Conservation (phyloP, 2,329 filamentous ascomycete species). For the Apiospora pterosperma region DNA sequence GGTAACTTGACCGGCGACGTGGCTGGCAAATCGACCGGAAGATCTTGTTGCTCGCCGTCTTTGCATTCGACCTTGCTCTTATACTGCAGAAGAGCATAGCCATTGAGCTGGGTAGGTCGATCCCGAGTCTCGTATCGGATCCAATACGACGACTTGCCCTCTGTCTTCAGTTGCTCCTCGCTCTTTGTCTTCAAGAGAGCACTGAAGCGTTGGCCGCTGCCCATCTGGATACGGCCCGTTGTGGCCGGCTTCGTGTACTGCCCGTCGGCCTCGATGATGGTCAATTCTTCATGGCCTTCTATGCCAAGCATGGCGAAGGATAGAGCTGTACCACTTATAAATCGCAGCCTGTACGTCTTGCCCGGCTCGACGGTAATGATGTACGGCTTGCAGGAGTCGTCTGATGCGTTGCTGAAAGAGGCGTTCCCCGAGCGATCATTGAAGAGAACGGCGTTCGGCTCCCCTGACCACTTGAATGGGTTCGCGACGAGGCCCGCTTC, state of each 20-base stretch:
- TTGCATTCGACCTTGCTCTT: constrained; percentile 11
- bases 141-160: constrained; percentile 34
- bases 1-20: constrained; percentile 31
- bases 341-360: constrained; percentile 59
- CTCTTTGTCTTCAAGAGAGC: constrained; percentile 52
- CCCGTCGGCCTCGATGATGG: constrained; percentile 59
- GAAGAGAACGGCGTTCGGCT: constrained; percentile 53
- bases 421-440: constrained; percentile 50
- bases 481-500: constrained; percentile 43
- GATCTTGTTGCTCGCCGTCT: not conserved
- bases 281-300: constrained; percentile 52
- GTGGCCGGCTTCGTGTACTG: constrained; percentile 46
- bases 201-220: constrained; percentile 59
- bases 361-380: constrained; percentile 57
- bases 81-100: constrained; percentile 49
- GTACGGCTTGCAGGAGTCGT: constrained; percentile 38
- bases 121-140: constrained; percentile 49
- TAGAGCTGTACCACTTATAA: constrained; percentile 54
- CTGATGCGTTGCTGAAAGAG: constrained; percentile 29
- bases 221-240: constrained; percentile 51
- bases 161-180: constrained; percentile 34
- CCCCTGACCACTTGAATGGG: constrained; percentile 57
- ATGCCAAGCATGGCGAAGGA: constrained; percentile 52
- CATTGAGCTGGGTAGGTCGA: constrained; percentile 39
- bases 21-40: constrained; percentile 23